Base-by-base conservation (phyloP, 495 filamentous ascomycete genomes). In the Trypethelium eluteriae region DNA sequence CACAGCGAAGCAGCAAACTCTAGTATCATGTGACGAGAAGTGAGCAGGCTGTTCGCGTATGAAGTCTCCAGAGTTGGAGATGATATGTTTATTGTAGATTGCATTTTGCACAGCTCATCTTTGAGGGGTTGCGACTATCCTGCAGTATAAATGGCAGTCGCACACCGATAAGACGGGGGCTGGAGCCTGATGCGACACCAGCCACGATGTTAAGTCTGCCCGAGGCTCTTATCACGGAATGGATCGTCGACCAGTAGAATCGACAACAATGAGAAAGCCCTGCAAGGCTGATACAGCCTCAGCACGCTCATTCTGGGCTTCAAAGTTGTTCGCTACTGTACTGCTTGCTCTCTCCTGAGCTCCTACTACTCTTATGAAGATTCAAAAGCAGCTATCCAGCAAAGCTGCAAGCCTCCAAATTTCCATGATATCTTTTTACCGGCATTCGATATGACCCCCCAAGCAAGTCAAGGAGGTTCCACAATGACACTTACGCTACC, bases 1-100 rank as follows among this genome's bases (percentile, higher is more conserved):
- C 49, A 53, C 5, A 53, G 9, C 49, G 49, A 53, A 53, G 49
- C 49, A 53, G 49, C 49, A 53, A 53, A 53, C n/a, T 53, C 49
- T 53, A 9, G 11, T 53, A 53, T 25, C 5, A 53, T n/a, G n/a
- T 18, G 10, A 18, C 11, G n/a, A 53, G 49, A n/a, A 25, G 49
- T 53, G n/a, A 53, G 49, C 18, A 53, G 18, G 49, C 49, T 53
- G 49, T 9, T 25, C 5, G 9, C 49, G 49, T 53, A 53, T 25
- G 49, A 18, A 53, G 11, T 53, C 49, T 25, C 10, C 5, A 53
- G 49, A 53, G n/a, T 18, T 53, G 49, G 49, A 25, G 18, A 53
- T n/a, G n/a, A 53, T 14, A 5, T 53, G 5, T 25, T 53, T 14
- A n/a, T 1, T 53, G 49, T 18, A 53, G 49, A 53, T 5, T 9